Percentiles rank a stretch among this genome's conserved stretches.
These are phyloP conservation scores for Withania somnifera DNA, from an alignment of 305 asterid species.

Conservation along the genomic window DNA sequence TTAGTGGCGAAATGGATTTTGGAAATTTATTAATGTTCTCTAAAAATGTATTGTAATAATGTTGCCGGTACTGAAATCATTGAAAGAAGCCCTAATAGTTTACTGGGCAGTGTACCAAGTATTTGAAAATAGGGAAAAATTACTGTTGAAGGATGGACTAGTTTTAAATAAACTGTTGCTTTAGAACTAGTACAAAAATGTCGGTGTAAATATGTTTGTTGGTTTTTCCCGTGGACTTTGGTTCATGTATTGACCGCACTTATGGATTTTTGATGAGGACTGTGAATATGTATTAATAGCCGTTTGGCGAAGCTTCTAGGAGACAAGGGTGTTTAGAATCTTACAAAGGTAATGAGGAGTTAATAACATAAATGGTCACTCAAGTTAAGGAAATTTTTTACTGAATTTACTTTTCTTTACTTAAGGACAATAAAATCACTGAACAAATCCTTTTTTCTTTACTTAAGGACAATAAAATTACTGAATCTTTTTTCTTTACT, in stretches of 20 bases:
- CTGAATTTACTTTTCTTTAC: neutral
- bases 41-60: neutral
- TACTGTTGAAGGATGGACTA: neutral
- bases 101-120: neutral
- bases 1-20: neutral
- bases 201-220: neutral
- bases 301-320: neutral
- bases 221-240: neutral
- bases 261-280: neutral
- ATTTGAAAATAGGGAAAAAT: neutral
- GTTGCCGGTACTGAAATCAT: neutral
- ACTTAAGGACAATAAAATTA: neutral
- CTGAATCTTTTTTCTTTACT: neutral
- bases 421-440: neutral
- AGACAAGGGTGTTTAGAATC: neutral
- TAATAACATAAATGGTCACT: neutral
- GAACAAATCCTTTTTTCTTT: neutral
- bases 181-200: neutral
- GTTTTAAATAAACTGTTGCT: neutral
- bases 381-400: neutral
- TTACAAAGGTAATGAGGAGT: neutral
- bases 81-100: neutral
- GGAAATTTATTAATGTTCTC: neutral
- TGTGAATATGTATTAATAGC: neutral
- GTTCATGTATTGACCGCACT: neutral